These are phyloP conservation scores for Nemania abortiva DNA, from an alignment of 2,329 filamentous ascomycete genomes.

Conservation along the genomic window DNA sequence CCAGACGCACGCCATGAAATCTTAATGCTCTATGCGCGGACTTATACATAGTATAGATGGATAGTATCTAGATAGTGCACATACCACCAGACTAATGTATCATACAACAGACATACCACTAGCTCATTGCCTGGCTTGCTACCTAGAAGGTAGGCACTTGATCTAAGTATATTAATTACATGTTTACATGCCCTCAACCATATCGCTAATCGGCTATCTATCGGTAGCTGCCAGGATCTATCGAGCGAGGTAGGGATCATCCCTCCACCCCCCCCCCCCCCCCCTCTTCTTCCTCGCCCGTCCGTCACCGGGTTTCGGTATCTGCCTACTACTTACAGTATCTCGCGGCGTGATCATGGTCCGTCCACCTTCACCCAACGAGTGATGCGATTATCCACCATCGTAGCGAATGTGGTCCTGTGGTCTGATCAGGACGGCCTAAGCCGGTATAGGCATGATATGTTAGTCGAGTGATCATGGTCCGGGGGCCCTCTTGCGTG, in stretches of 20 bases:
- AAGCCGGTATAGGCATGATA: not conserved
- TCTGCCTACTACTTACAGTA: too few species aligned
- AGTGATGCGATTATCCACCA: constrained; percentile 11
- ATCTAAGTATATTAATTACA: too few species aligned
- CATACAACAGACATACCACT: too few species aligned
- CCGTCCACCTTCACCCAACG: not conserved
- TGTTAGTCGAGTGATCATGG: constrained; percentile 9
- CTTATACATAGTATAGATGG: too few species aligned
- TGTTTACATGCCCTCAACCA: too few species aligned
- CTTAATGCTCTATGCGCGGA: too few species aligned
- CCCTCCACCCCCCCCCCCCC: not conserved
- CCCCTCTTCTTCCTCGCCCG: not conserved
- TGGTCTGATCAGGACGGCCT: constrained; percentile 22
- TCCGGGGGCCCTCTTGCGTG: not conserved
- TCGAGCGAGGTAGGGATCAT: constrained; percentile 9
- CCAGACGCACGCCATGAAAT: constrained; percentile 10
- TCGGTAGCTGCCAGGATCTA: not conserved
- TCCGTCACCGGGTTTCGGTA: constrained; percentile 26
- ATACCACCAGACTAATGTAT: too few species aligned
- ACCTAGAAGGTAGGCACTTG: too few species aligned
- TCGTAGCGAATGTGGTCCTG: constrained; percentile 14
- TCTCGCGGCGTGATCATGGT: constrained; percentile 4
- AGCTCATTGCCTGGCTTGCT: too few species aligned
- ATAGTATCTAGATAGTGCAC: too few species aligned
- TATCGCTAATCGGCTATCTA: constrained; percentile 19